These are phyloP conservation scores for Senna tora DNA, from an alignment of 306 rosid genomes.

Conservation along the genomic window DNA sequence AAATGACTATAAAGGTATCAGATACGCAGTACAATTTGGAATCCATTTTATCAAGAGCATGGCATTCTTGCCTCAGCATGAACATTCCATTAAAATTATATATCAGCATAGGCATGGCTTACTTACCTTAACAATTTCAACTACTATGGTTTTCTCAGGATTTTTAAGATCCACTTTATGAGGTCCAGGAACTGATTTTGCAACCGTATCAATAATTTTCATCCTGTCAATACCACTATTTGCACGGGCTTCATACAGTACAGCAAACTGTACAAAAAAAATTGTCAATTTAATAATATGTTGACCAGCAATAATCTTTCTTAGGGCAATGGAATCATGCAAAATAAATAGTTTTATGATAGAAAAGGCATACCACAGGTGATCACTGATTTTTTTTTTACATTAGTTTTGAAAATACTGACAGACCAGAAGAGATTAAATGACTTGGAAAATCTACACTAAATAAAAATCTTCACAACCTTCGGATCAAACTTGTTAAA, in stretches of 20 bases:
- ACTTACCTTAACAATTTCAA: conserved; percentile 89
- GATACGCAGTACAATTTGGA: conserved; percentile 1
- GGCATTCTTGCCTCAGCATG: conserved; percentile 51
- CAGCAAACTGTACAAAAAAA: conserved; percentile 74
- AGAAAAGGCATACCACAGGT: background rate
- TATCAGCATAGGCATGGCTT: conserved; percentile 10
- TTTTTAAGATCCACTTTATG: conserved; percentile 90
- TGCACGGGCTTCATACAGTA: conserved; percentile 90
- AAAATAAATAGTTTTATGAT: background rate
- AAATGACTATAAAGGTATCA: conserved; percentile 10
- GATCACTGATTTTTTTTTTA: background rate
- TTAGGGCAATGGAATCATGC: background rate
- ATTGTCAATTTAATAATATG: conserved; percentile 24
- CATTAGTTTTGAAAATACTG: background rate
- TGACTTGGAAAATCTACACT: conserved; percentile 9
- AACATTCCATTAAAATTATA: conserved; percentile 1
- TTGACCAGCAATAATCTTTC: background rate
- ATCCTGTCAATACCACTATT: conserved; percentile 87
- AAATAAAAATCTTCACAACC: background rate
- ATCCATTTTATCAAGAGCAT: conserved; percentile 20
- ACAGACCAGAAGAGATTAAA: background rate
- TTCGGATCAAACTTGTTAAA: background rate
- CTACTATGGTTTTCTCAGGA: conserved; percentile 89
- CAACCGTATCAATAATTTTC: conserved; percentile 86
- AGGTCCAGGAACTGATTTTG: conserved; percentile 85